Base-by-base conservation (phyloP, 805 yeast genomes). In the Candida nemodendra region DNA sequence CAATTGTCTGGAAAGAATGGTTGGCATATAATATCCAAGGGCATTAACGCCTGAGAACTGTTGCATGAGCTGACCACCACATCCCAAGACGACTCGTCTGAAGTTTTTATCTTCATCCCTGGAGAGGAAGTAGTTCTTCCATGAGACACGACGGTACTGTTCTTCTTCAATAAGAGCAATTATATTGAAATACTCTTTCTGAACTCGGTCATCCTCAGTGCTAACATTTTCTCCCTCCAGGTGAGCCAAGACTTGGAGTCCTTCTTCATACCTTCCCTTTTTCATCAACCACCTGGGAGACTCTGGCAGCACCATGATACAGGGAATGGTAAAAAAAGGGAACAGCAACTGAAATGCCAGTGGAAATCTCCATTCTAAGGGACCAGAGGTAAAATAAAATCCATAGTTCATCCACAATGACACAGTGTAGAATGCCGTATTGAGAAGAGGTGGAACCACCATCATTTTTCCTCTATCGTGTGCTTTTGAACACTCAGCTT, bases 41-140 rank as follows among this genome's bases (percentile, higher is more conserved):
- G 83, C 81, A 51, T 80, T 80, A 61, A 82, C 76, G 52, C 86
- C 86, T 34, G 82, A 73, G 48, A 79, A 72, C 59, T 80, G 85
- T 62, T 78, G 84, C 70, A 77, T 76, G 48, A 80, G 76, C 63
- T 79, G 85, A 22, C 31, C 33, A 15, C 44, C 44, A 26, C 44
- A 40, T 12, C 40, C 39, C 11, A 40, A 18, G 16, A 40, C 28
- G n/a, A 40, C 14, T 66, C 81, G 66, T 54, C 71, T 74, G 50
- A 78, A 63, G 54, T 79, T 78, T 59, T 76, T 81, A 32, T 78
- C 66, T 53, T 75, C 76, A 18, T 67, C 65, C 14, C 22, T 21
- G 27, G 55, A 53, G 18, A 63, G 50, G 39, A 66, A 53, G 32
- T 66, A 46, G 27, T 59, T 76, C 61, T 62, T 70, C 57, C 70